phyloP scores from a whole-genome alignment of 148 eudicot species.

The Heliamphora exappendiculata region DNA sequence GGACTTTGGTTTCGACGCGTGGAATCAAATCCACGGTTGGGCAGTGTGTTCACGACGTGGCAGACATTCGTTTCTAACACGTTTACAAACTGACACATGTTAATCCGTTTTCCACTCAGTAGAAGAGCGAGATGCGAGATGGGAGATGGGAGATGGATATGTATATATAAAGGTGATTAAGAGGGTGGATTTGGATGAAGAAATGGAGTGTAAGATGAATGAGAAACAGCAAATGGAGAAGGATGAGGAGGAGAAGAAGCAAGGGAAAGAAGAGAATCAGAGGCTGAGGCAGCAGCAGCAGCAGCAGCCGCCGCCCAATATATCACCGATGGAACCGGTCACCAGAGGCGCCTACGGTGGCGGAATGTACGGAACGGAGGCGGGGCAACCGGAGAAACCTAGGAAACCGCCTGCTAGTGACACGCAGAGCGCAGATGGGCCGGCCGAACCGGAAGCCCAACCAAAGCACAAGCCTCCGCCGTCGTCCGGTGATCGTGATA shows the following conservation, averaged over 20 bases:
- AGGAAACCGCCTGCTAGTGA: slow-evolving; percentile 47
- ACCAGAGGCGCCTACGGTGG: slow-evolving; percentile 74
- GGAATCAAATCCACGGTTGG: no score
- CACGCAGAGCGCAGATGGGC: slow-evolving; percentile 78
- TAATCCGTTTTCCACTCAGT: no score
- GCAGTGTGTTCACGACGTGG: no score
- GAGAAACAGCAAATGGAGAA: background rate
- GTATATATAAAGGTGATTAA: no score
- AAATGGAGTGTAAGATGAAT: background rate
- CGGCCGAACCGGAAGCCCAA: slow-evolving; percentile 23
- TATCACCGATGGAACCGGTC: slow-evolving; percentile 48
- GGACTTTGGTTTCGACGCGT: no score
- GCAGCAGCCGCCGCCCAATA: slow-evolving; percentile 20
- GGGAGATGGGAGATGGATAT: no score
- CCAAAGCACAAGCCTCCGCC: slow-evolving; percentile 60
- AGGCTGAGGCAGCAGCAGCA: background rate
- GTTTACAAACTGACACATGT: no score
- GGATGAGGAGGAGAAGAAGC: background rate
- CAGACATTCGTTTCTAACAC: no score
- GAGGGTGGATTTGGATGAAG: background rate
- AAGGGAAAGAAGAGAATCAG: background rate
- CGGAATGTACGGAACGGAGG: slow-evolving; percentile 60
- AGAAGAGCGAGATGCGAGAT: no score
- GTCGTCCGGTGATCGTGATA: slow-evolving; percentile 58
- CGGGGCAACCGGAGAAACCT: slow-evolving; percentile 6